phyloP scores from a whole-genome alignment of 768 basidiomycete species.

The Russula brevipes region DNA sequence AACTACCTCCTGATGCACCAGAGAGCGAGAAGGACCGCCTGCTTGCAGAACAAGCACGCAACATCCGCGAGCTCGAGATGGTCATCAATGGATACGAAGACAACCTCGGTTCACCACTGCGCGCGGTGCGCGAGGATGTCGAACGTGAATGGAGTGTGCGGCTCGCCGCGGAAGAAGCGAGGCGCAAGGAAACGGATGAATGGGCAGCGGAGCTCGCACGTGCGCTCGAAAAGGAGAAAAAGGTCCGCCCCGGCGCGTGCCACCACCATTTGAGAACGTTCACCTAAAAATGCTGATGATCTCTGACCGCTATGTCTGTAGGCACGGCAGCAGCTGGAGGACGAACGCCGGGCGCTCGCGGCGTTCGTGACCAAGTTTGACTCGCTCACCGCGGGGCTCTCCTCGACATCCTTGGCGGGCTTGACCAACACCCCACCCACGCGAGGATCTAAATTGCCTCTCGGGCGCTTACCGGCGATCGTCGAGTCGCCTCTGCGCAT shows the following conservation, averaged over 20 bases:
- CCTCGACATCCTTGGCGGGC: slow-evolving; percentile 3
- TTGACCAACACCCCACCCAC: slow-evolving; percentile 26
- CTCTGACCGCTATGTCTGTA: slow-evolving; percentile 25
- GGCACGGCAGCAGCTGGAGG: slow-evolving; percentile 61
- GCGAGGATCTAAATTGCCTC: slow-evolving; percentile 27
- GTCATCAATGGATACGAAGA: slow-evolving; percentile 67
- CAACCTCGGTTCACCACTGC: slow-evolving; percentile 62
- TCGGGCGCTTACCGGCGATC: slow-evolving; percentile 29
- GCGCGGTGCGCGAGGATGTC: slow-evolving; percentile 63
- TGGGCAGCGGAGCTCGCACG: slow-evolving; percentile 73
- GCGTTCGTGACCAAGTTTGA: slow-evolving; percentile 83
- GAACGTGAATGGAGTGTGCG: slow-evolving; percentile 66
- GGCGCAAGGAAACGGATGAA: slow-evolving; percentile 61
- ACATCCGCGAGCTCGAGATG: slow-evolving; percentile 73
- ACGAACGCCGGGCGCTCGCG: slow-evolving; percentile 70
- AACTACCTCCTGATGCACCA: slow-evolving; percentile 56
- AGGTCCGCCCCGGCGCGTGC: slow-evolving; percentile 35
- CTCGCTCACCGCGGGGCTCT: slow-evolving; percentile 48
- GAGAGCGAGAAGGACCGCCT: slow-evolving; percentile 70
- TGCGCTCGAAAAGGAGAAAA: slow-evolving; percentile 76
- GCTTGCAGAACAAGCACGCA: slow-evolving; percentile 66
- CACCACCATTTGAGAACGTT: background rate
- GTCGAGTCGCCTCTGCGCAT: slow-evolving; percentile 51
- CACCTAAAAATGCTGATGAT: background rate
- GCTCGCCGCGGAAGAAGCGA: slow-evolving; percentile 52